phyloP scores from a whole-genome alignment of 352 stramenopile genomes.

The Phytophthora crassamura region DNA sequence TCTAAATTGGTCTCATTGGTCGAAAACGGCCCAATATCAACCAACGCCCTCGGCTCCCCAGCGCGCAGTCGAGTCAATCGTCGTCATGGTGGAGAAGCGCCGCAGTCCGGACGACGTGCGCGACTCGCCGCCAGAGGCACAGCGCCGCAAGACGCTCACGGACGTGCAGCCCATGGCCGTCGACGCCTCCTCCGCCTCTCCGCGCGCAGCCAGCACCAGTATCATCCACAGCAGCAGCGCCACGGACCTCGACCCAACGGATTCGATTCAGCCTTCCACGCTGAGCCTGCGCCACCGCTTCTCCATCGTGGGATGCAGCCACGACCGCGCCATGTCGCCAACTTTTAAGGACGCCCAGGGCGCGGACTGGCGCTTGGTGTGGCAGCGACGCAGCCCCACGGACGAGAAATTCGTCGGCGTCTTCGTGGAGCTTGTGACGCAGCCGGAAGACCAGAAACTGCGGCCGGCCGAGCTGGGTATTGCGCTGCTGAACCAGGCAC shows the following conservation, averaged over 20 bases:
- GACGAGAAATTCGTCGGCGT: conserved; percentile 60
- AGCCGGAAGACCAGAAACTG: background rate
- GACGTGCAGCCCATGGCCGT: conserved; percentile 19
- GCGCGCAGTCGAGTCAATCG: conserved; percentile 1
- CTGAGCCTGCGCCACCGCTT: conserved; percentile 50
- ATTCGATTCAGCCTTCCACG: conserved; percentile 28
- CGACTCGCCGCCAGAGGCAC: conserved; percentile 26
- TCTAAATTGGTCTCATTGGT: conserved; percentile 27
- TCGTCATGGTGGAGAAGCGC: conserved; percentile 60
- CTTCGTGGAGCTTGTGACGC: conserved; percentile 62
- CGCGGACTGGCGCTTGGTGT: conserved; percentile 67
- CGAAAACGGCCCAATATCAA: conserved; percentile 32
- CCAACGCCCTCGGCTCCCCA: conserved; percentile 18
- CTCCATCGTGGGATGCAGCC: conserved; percentile 47
- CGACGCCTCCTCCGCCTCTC: conserved; percentile 3
- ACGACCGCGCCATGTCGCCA: conserved; percentile 40
- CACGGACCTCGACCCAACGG: background rate
- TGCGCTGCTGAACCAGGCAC: conserved; percentile 44
- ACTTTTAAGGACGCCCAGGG: conserved; percentile 44
- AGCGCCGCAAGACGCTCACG: conserved; percentile 41
- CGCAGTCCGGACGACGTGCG: conserved; percentile 31
- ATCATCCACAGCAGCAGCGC: conserved; percentile 5
- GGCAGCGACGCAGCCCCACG: conserved; percentile 59
- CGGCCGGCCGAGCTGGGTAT: conserved; percentile 50
- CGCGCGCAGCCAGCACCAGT: background rate